Conservation (phyloP, 2,329 filamentous ascomycete species). For the Aspergillus arachidicola region DNA sequence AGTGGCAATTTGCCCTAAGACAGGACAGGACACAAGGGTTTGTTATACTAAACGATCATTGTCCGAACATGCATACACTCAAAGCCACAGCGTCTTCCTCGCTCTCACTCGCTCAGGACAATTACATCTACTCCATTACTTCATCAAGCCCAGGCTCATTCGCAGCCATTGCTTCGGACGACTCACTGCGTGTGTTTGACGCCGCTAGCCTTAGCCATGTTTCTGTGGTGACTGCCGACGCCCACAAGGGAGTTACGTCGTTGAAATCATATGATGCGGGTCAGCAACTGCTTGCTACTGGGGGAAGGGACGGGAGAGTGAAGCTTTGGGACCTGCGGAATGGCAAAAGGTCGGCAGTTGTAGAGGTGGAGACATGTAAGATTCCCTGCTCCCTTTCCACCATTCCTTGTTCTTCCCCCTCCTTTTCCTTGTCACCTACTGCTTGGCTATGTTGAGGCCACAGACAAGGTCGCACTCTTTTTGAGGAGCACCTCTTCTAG, state of each 20-base stretch:
- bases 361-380: constrained; percentile 41
- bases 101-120: constrained; percentile 41
- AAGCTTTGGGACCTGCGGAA: constrained; percentile 46
- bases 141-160: constrained; percentile 33
- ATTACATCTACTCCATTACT: constrained; percentile 47
- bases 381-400: constrained; percentile 10
- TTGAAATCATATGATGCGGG: constrained; percentile 33
- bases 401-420: constrained; percentile 7
- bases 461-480: not conserved
- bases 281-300: constrained; percentile 36
- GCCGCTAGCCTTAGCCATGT: constrained; percentile 36
- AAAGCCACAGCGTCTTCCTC: constrained; percentile 37
- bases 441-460: not conserved
- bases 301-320: constrained; percentile 45
- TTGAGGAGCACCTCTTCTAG: not conserved
- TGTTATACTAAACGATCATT: constrained; percentile 1
- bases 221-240: constrained; percentile 29
- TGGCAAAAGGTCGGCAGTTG: constrained; percentile 30
- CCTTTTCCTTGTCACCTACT: not conserved
- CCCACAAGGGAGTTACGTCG: constrained; percentile 44
- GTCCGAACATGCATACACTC: constrained; percentile 36
- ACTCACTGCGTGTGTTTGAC: constrained; percentile 47
- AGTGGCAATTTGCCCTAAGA: constrained; percentile 1
- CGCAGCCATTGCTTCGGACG: constrained; percentile 49
- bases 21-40: not conserved